Evolutionary conservation across 179 eudicot genomes (phyloP).

Genomic region (Corrigiola litoralis): DNA sequence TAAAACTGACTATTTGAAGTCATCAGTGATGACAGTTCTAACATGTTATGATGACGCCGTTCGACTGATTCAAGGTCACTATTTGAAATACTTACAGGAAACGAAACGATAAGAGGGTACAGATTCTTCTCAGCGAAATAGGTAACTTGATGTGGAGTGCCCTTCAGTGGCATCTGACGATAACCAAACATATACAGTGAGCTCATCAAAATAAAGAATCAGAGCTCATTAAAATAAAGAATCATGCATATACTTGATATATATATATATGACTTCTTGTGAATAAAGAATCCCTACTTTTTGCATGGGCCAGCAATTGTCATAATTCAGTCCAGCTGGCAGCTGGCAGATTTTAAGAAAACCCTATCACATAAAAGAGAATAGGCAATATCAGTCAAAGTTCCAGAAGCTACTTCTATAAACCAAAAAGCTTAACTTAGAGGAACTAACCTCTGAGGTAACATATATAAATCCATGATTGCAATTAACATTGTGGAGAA

Average conservation of each 20-base stretch:
- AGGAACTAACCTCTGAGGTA: slow-evolving; percentile 61
- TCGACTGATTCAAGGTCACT: no score
- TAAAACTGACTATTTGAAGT: no score
- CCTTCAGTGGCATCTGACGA: slow-evolving; percentile 79
- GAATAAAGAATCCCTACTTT: slow-evolving; percentile 42
- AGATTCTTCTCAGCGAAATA: slow-evolving; percentile 92
- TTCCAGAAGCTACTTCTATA: neutral
- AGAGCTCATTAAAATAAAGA: neutral
- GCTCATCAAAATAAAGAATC: slow-evolving; percentile 2
- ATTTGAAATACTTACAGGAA: slow-evolving; percentile 86
- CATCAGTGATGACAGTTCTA: no score
- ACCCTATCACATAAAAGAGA: slow-evolving; percentile 47
- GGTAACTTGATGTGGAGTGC: slow-evolving; percentile 98
- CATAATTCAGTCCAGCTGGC: slow-evolving; percentile 64
- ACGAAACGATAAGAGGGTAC: slow-evolving; percentile 87
- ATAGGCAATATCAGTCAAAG: slow-evolving; percentile 6
- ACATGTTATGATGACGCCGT: no score
- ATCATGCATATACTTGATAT: neutral
- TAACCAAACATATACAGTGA: slow-evolving; percentile 18
- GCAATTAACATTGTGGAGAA: slow-evolving; percentile 96
- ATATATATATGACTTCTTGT: no score
- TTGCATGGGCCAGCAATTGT: slow-evolving; percentile 97
- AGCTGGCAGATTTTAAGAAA: slow-evolving; percentile 85
- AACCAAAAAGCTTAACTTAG: neutral
- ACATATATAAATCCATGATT: slow-evolving; percentile 94